Evolutionary conservation across 345 rosid genomes (phyloP), one percentile per base, ranked within the genome.

Genomic region (Salix purpurea): DNA sequence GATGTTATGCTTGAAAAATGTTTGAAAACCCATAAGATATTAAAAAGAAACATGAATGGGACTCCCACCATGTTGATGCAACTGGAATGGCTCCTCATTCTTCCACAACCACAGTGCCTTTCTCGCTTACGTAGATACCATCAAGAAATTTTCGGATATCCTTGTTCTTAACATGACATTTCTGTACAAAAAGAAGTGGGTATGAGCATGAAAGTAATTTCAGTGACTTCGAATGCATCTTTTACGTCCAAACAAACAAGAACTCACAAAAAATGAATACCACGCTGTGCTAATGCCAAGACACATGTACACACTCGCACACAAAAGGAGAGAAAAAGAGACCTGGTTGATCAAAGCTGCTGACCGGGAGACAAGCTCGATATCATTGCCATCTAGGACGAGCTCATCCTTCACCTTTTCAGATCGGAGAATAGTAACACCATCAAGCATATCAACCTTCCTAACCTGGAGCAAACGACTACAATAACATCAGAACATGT

Each of bases 371-470:
- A 90, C 91, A 2, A 86, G 87, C 74, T 90, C 93, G 13, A 90
- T 81, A 28, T 90, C 90, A 28, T 83, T 90, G 24, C 93, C 93
- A 76, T 88, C 93, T 72, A 88, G 79, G 4, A 88, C 68, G 6
- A 90, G 77, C 79, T 90, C 91, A 73, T 90, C 93, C 89, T 88
- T 88, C 0, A 88, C 91, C 71, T 88, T 90, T 72, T 90, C 91
- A 37, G 91, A 90, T 19, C 91, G 82, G 67, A 83, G 30, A 78
- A 90, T 83, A 24, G 79, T 69, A n/a, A 90, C 93, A 36, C 90
- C 91, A 2, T 88, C 83, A 58, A 90, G 80, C 93, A 90, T 85
- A 6, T 87, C 89, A 42, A 90, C 93, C 78, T 84, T 90, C 64
- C 91, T 83, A 74, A 88, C 93, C 91, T 88, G 50, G 32, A 58